phyloP scores from a whole-genome alignment of 768 basidiomycete genomes.

The Kwoniella europaea region DNA sequence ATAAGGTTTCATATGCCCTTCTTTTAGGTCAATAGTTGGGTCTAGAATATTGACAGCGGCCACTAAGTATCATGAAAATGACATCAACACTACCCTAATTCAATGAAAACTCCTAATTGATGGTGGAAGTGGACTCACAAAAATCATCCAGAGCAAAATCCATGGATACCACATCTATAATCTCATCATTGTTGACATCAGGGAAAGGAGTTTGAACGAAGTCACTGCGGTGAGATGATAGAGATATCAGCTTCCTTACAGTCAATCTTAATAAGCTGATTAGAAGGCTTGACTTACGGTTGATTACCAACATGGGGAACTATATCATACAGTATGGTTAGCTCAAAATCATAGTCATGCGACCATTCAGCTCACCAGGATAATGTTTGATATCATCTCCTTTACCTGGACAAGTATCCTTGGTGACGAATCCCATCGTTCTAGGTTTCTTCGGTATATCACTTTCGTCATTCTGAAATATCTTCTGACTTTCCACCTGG shows the following conservation, averaged over 20 bases:
- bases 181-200: slow-evolving; percentile 38
- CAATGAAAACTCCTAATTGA: background rate
- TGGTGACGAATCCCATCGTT: slow-evolving; percentile 46
- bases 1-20: slow-evolving; percentile 40
- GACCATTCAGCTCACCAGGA: slow-evolving; percentile 39
- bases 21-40: slow-evolving; percentile 30
- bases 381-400: slow-evolving; percentile 57
- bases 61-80: slow-evolving; percentile 29
- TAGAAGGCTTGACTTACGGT: slow-evolving; percentile 33
- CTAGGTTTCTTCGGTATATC: slow-evolving; percentile 16
- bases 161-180: slow-evolving; percentile 53
- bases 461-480: slow-evolving; percentile 18
- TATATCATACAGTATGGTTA: slow-evolving; percentile 8
- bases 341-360: background rate
- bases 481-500: slow-evolving; percentile 21
- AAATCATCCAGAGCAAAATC: slow-evolving; percentile 56
- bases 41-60: slow-evolving; percentile 52
- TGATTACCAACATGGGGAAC: slow-evolving; percentile 36
- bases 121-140: slow-evolving; percentile 33
- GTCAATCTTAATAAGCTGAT: background rate
- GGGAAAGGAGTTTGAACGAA: slow-evolving; percentile 48
- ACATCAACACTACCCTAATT: too few relatives aligned
- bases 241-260: background rate
- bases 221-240: slow-evolving; percentile 33
- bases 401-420: slow-evolving; percentile 42